Conservation (phyloP, 2,329 filamentous ascomycete genomes). For the Graphiopsis chlorocephala region DNA sequence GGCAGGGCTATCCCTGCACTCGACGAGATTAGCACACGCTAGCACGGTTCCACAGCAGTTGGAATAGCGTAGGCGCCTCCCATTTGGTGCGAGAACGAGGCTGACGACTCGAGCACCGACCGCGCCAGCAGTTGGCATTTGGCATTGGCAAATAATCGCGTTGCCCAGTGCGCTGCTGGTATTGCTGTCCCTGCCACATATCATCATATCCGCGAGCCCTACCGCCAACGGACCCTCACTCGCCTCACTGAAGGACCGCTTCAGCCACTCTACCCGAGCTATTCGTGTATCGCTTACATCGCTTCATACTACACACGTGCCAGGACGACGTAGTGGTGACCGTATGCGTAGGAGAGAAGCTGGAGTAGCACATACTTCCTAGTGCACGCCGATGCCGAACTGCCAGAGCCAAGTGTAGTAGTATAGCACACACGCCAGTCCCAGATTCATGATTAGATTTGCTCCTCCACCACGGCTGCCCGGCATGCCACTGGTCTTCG, state of each 20-base stretch:
- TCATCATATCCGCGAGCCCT: not conserved
- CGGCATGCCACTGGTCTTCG: not conserved
- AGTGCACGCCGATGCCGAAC: not conserved
- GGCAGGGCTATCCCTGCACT: not conserved
- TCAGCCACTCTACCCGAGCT: not conserved
- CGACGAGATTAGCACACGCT: not conserved
- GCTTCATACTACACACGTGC: not conserved
- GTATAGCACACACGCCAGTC: not conserved
- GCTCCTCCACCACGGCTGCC: not conserved
- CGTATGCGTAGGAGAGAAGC: not conserved
- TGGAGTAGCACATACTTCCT: too few relatives aligned
- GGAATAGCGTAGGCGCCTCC: not conserved
- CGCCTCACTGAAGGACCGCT: not conserved
- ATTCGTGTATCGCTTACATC: not conserved
- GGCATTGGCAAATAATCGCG: slow-evolving; percentile 1
- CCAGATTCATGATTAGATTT: not conserved
- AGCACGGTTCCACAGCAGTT: not conserved
- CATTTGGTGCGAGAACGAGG: not conserved
- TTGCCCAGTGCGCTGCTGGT: not conserved
- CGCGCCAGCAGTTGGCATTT: not conserved
- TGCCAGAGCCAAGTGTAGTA: not conserved
- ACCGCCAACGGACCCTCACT: not conserved
- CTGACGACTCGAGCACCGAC: not conserved
- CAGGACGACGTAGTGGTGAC: not conserved
- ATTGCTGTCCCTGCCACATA: slow-evolving; percentile 8